Evolutionary conservation across 257 asterid species (phyloP), one percentile per base, ranked within the genome.

Genomic region (Nicotiana obtusifolia): DNA sequence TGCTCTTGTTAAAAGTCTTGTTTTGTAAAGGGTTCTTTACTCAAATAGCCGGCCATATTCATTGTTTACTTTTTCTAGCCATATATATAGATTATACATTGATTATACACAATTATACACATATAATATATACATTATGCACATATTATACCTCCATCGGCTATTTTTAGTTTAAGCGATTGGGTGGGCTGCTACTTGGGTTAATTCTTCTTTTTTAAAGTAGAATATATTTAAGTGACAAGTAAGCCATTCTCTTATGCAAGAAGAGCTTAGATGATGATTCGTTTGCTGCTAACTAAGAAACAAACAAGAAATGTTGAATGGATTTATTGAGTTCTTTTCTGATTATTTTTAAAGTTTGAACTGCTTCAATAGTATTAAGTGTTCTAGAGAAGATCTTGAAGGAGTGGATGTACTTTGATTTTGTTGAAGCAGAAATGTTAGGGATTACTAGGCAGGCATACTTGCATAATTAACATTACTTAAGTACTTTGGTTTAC

Each of bases 371-470:
- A 49, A 26, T 49, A 75, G 41, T 75, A 49, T 26, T 75, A 54
- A 69, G 77, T 41, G 10, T 69, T 69, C 57, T 69, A 20, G 77
- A 71, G 60, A 13, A 71, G 22, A 24, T 75, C 24, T 49, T 75
- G 16, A 5, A 49, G 62, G 62, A 75, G 64, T 26, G 62, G 7
- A 75, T 75, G 61, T 75, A 49, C 44, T 49, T 75, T 73, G 61
- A 73, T 73, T 47, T 75, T 75, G 80, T 49, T 61, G 62, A 75
- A 75, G 80, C 80, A 16, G 26, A 49, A 75, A 75, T 49, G 62
- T 14, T 49, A 10, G 49, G 47, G 49, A 65, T 30, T 30, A 15
- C 47, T 11, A 3, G 49, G 49, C 14, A 0, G 73, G 24, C 47
- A 30, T 65, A 30, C 73, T 52, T 52, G 33, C 75, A 65, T 31